Evolutionary conservation across 2,329 filamentous ascomycete genomes (phyloP).

Genomic region (Apiospora aurea): DNA sequence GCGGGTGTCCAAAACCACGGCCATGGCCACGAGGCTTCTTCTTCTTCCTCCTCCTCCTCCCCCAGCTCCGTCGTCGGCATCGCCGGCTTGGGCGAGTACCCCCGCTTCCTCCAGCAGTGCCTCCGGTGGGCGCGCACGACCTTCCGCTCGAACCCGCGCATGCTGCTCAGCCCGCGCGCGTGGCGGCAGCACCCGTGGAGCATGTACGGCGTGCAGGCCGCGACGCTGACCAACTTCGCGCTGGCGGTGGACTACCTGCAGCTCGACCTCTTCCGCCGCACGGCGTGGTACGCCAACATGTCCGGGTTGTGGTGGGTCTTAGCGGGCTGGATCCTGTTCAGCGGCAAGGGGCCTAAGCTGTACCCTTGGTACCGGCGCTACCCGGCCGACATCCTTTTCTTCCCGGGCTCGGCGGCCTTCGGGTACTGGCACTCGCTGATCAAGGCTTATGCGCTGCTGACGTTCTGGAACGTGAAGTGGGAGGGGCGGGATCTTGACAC

Average conservation of each 20-base stretch:
- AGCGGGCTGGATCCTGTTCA: slow-evolving; percentile 56
- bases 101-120: slow-evolving; percentile 60
- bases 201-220: slow-evolving; percentile 62
- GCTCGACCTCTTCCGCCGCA: slow-evolving; percentile 39
- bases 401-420: slow-evolving; percentile 60
- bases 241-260: slow-evolving; percentile 58
- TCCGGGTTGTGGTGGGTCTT: slow-evolving; percentile 28
- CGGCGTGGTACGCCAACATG: background rate
- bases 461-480: slow-evolving; percentile 56
- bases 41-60: background rate
- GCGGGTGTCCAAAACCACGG: background rate
- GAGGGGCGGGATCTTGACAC: slow-evolving; percentile 42
- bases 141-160: slow-evolving; percentile 61
- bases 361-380: slow-evolving; percentile 58
- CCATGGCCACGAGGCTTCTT: background rate
- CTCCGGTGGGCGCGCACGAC: slow-evolving; percentile 65
- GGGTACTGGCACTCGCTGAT: slow-evolving; percentile 64
- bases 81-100: slow-evolving; percentile 51
- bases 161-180: slow-evolving; percentile 48
- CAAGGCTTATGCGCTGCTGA: slow-evolving; percentile 63
- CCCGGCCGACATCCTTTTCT: slow-evolving; percentile 57
- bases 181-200: slow-evolving; percentile 58
- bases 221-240: slow-evolving; percentile 59
- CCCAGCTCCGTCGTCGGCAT: slow-evolving; percentile 34
- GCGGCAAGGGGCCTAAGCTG: slow-evolving; percentile 65